Conservation (phyloP, 129 eudicot species). For the Ambrosia artemisiifolia region DNA sequence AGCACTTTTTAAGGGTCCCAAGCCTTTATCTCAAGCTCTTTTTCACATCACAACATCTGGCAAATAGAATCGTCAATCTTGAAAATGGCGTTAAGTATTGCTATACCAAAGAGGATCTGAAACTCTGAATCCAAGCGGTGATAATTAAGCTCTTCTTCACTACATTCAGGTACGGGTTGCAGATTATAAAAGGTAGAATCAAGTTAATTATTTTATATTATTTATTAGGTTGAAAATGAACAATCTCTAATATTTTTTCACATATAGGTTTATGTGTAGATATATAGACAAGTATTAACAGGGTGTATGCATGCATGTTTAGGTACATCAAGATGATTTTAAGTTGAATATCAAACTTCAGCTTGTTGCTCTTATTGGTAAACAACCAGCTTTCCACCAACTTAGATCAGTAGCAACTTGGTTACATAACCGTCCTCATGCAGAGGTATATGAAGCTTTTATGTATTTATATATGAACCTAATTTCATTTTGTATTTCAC, state of each 20-base stretch:
- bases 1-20: conserved; percentile 52
- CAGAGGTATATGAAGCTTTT: conserved; percentile 23
- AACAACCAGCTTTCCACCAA: too few relatives aligned
- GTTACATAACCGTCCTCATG: too few relatives aligned
- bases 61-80: conserved; percentile 77
- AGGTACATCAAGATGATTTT: conserved; percentile 92
- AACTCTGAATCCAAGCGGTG: conserved; percentile 59
- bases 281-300: neutral
- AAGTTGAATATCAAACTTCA: conserved; percentile 74
- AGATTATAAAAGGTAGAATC: neutral
- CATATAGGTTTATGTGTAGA: neutral
- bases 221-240: neutral
- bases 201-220: neutral
- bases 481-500: conserved; percentile 3
- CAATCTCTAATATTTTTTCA: neutral
- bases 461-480: neutral
- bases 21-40: conserved; percentile 64
- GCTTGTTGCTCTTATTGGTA: too few relatives aligned
- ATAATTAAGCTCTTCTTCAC: conserved; percentile 38
- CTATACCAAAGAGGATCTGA: conserved; percentile 55
- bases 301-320: conserved; percentile 8
- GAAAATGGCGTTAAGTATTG: conserved; percentile 57
- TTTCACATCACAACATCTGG: conserved; percentile 78
- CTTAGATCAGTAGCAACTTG: too few relatives aligned
- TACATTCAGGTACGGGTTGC: conserved; percentile 68